Percentiles rank a stretch among this genome's conserved stretches.
These are phyloP conservation scores for Bullera alba DNA, from an alignment of 768 basidiomycete genomes.

Conservation along the genomic window DNA sequence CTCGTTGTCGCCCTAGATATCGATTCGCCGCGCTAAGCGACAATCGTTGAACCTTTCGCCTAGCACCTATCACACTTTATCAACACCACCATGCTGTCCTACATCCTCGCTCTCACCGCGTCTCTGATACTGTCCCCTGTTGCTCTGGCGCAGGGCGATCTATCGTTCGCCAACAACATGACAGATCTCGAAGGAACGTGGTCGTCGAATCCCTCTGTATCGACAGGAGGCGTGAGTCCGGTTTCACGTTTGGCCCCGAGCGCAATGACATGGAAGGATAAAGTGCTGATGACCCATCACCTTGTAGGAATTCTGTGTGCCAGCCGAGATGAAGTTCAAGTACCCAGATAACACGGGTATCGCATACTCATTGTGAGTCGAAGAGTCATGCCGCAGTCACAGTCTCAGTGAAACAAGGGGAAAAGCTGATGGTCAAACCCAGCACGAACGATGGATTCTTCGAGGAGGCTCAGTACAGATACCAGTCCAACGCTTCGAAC, in stretches of 20 bases:
- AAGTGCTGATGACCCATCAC: neutral
- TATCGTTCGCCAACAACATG: constrained; percentile 52
- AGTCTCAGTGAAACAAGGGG: too few relatives aligned
- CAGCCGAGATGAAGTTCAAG: constrained; percentile 69
- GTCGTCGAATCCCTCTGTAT: constrained; percentile 66
- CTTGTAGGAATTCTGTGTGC: constrained; percentile 66
- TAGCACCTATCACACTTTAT: neutral
- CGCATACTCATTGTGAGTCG: constrained; percentile 76
- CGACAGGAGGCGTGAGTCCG: constrained; percentile 71
- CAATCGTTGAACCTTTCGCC: neutral
- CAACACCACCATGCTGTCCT: neutral
- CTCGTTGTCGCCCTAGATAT: neutral
- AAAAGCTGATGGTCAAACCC: neutral
- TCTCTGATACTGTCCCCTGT: constrained; percentile 1
- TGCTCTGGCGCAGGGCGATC: constrained; percentile 28
- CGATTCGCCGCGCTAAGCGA: neutral
- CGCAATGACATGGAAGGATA: neutral
- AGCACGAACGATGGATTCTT: constrained; percentile 71
- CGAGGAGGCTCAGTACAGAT: constrained; percentile 86
- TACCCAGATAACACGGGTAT: constrained; percentile 83
- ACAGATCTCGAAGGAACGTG: constrained; percentile 74
- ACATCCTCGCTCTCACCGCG: neutral
- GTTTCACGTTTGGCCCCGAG: neutral
- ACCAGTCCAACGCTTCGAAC: constrained; percentile 71
- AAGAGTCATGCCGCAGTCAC: too few relatives aligned